Percentiles rank a stretch among this genome's conserved stretches.
Conservation (phyloP, 164 flowering plant genomes). For the Sextonia rubra region DNA sequence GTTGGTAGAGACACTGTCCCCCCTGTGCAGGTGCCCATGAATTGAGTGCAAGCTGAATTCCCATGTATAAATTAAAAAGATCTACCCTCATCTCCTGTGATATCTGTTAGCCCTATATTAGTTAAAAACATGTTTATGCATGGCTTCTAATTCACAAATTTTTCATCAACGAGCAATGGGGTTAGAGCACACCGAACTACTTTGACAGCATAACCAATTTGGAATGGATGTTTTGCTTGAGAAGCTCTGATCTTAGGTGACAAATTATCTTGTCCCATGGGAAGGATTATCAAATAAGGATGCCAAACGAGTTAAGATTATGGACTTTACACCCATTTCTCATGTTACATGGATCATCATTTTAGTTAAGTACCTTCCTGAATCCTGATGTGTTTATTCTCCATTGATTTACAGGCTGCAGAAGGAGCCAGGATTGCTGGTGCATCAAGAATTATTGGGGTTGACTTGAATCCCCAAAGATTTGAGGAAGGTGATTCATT, state of each 20-base stretch:
- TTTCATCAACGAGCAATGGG: neutral
- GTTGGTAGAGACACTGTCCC: neutral
- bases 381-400: neutral
- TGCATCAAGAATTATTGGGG: slow-evolving; percentile 37
- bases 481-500: slow-evolving; percentile 28
- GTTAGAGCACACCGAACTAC: neutral
- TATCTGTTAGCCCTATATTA: neutral
- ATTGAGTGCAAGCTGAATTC: neutral
- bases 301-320: neutral
- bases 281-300: neutral
- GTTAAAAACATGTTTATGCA: neutral
- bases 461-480: slow-evolving; percentile 28
- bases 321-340: neutral
- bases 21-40: neutral
- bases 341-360: neutral
- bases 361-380: neutral
- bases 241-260: neutral
- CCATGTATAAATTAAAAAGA: too few relatives aligned
- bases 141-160: neutral
- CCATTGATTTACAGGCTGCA: slow-evolving; percentile 23
- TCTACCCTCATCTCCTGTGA: neutral
- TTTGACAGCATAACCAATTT: neutral
- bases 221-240: neutral
- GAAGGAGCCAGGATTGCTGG: slow-evolving; percentile 40
- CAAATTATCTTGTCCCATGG: neutral